Evolutionary conservation across 768 basidiomycete species (phyloP).

Genomic region (Pulveroboletus sp.): DNA sequence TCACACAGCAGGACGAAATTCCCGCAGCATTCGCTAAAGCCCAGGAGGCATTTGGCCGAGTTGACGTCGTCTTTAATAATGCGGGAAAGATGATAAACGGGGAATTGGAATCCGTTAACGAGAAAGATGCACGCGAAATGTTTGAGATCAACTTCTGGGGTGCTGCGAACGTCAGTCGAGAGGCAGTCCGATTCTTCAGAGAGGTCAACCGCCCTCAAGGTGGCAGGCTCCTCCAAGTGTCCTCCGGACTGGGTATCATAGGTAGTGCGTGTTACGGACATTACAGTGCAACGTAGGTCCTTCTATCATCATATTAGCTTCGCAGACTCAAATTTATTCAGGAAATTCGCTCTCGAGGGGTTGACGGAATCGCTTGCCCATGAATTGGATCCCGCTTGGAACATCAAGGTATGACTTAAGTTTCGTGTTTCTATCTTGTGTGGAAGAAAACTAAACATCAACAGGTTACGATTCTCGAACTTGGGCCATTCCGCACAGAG

Average conservation of each 20-base stretch:
- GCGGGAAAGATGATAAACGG: conserved; percentile 28
- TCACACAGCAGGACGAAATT: conserved; percentile 27
- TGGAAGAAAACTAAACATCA: neutral
- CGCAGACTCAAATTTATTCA: neutral
- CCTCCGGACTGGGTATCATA: conserved; percentile 24
- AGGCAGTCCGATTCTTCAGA: conserved; percentile 34
- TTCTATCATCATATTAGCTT: neutral
- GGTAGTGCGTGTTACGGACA: conserved; percentile 8
- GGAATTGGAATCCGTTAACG: conserved; percentile 36
- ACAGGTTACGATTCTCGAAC: conserved; percentile 4
- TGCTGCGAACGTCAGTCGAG: conserved; percentile 27
- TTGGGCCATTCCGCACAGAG: conserved; percentile 16
- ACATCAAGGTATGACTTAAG: conserved; percentile 18
- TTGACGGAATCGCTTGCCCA: conserved; percentile 21
- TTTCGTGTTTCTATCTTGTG: no score
- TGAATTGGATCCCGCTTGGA: conserved; percentile 27
- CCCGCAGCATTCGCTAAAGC: conserved; percentile 27
- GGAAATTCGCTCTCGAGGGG: conserved; percentile 27
- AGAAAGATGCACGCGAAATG: conserved; percentile 29
- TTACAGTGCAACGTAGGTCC: conserved; percentile 28
- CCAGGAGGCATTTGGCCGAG: conserved; percentile 29
- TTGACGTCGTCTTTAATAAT: conserved; percentile 40
- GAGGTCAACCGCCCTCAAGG: conserved; percentile 36
- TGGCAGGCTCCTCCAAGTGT: conserved; percentile 36
- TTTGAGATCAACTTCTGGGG: conserved; percentile 41